Percentiles rank a stretch among this genome's conserved stretches.
These are phyloP conservation scores for Phaeoacremonium minimum DNA, from an alignment of 2,329 filamentous ascomycete genomes.

Conservation along the genomic window DNA sequence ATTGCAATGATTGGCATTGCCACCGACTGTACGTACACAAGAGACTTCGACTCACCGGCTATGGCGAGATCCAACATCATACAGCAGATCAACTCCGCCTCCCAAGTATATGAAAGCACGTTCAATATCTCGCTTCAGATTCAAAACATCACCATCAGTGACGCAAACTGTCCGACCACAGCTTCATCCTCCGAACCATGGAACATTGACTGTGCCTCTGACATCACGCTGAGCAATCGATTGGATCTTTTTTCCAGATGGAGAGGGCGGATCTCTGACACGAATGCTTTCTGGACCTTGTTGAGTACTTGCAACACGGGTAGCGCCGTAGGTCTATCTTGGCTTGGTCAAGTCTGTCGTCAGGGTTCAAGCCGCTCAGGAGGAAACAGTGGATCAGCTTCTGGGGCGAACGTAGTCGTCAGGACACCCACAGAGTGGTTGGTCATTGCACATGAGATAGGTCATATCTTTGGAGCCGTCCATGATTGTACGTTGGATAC, in stretches of 20 bases:
- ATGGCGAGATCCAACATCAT: slow-evolving; percentile 69
- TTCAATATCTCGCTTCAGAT: slow-evolving; percentile 89
- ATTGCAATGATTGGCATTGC: slow-evolving; percentile 84
- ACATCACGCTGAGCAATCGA: slow-evolving; percentile 63
- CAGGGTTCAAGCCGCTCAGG: slow-evolving; percentile 48
- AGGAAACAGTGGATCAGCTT: slow-evolving; percentile 51
- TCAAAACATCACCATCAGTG: slow-evolving; percentile 71
- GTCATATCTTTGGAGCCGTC: slow-evolving; percentile 86
- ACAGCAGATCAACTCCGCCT: slow-evolving; percentile 74
- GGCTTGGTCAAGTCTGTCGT: slow-evolving; percentile 80
- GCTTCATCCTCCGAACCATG: slow-evolving; percentile 63
- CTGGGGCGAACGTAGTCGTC: slow-evolving; percentile 80
- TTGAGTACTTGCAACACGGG: slow-evolving; percentile 73
- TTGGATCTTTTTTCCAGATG: slow-evolving; percentile 82
- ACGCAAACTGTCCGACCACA: slow-evolving; percentile 65
- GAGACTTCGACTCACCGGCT: slow-evolving; percentile 59
- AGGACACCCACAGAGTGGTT: slow-evolving; percentile 79
- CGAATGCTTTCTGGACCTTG: slow-evolving; percentile 83
- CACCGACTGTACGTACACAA: slow-evolving; percentile 80
- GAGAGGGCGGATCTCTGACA: slow-evolving; percentile 68
- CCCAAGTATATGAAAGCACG: slow-evolving; percentile 73
- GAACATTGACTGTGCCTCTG: slow-evolving; percentile 68
- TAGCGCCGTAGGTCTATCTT: slow-evolving; percentile 78
- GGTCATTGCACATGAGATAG: slow-evolving; percentile 83
- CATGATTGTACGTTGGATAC: slow-evolving; percentile 68